Evolutionary conservation across 163 green algal genomes (phyloP).

Genomic region (Picocystis sp.): DNA sequence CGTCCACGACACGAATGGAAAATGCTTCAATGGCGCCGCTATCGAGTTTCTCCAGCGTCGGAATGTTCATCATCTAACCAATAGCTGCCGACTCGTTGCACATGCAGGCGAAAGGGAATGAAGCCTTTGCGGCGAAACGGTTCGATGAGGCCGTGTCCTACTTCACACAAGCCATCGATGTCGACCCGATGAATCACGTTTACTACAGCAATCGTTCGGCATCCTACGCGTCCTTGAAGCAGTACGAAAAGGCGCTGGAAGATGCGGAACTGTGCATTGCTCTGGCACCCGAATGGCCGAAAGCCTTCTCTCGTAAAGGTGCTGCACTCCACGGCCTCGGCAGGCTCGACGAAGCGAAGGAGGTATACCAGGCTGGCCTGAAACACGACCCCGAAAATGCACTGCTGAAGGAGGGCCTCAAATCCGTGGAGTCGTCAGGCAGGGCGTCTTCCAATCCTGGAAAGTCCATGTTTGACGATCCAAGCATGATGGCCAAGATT

Average conservation of each 20-base stretch:
- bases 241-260: conserved; percentile 62
- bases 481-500: conserved; percentile 63
- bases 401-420: conserved; percentile 41
- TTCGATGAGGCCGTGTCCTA: conserved; percentile 69
- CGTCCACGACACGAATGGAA: too few species aligned
- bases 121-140: conserved; percentile 60
- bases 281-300: conserved; percentile 57
- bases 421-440: neutral
- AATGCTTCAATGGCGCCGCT: too few species aligned
- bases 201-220: conserved; percentile 87
- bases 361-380: conserved; percentile 69
- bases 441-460: too few species aligned
- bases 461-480: conserved; percentile 29
- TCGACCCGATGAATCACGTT: conserved; percentile 81
- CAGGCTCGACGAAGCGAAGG: conserved; percentile 48
- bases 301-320: conserved; percentile 82
- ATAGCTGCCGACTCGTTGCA: neutral
- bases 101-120: conserved; percentile 81
- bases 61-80: too few species aligned
- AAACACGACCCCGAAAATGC: conserved; percentile 56
- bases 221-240: conserved; percentile 24
- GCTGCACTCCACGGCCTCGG: conserved; percentile 60
- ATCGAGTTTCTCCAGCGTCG: too few species aligned
- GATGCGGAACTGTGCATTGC: conserved; percentile 34
- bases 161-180: conserved; percentile 70